Evolutionary conservation across 345 rosid species (phyloP).

Genomic region (Populus alba): DNA sequence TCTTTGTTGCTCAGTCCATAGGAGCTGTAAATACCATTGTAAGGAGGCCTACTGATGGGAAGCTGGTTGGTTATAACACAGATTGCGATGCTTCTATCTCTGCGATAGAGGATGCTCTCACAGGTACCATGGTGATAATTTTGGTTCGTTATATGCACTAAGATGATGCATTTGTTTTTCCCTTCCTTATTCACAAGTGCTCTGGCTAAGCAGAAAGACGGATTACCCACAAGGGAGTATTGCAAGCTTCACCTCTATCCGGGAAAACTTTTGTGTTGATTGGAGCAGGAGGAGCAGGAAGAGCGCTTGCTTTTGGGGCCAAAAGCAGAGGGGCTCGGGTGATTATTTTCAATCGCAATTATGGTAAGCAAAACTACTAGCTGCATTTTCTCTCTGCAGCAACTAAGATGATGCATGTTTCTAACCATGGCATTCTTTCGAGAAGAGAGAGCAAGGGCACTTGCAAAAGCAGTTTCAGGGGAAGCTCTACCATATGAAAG

Average conservation of each 20-base stretch:
- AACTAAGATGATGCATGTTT: too few relatives aligned
- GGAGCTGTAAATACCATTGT: slow-evolving; percentile 49
- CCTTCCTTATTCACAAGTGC: neutral
- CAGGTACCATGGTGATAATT: slow-evolving; percentile 28
- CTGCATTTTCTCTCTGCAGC: neutral
- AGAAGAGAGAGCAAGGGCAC: slow-evolving; percentile 52
- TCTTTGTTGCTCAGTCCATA: slow-evolving; percentile 29
- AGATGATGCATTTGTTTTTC: slow-evolving; percentile 16
- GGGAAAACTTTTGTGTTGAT: slow-evolving; percentile 54
- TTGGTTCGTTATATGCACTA: slow-evolving; percentile 28
- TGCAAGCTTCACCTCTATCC: slow-evolving; percentile 25
- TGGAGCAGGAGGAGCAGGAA: slow-evolving; percentile 69
- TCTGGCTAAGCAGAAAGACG: slow-evolving; percentile 6
- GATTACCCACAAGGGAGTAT: neutral
- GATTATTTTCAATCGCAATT: slow-evolving; percentile 49
- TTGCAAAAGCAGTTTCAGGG: slow-evolving; percentile 47
- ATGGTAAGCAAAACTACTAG: slow-evolving; percentile 31
- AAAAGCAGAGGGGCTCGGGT: slow-evolving; percentile 50
- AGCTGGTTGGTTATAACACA: slow-evolving; percentile 46
- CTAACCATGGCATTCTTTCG: neutral
- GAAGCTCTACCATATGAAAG: slow-evolving; percentile 41
- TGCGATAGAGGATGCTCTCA: slow-evolving; percentile 57
- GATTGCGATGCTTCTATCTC: slow-evolving; percentile 45
- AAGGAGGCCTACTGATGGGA: slow-evolving; percentile 44
- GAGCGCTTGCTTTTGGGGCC: slow-evolving; percentile 64